Evolutionary conservation across 176 grass and related monocot genomes (phyloP).

Genomic region (Guadua angustifolia): DNA sequence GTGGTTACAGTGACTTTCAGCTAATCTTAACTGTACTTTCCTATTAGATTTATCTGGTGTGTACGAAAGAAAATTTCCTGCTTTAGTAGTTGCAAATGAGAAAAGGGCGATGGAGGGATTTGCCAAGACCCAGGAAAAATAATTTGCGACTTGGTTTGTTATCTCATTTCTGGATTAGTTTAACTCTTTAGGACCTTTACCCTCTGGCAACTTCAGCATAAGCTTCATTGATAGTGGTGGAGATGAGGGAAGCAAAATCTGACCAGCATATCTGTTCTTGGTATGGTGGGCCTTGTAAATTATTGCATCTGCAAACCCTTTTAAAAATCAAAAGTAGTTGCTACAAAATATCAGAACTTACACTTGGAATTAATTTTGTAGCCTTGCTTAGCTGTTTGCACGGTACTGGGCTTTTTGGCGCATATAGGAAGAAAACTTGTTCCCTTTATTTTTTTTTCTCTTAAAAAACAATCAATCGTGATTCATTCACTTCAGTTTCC

Average conservation of each 20-base stretch:
- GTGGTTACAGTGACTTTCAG: background rate
- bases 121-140: background rate
- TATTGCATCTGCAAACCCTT: conserved; percentile 22
- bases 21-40: background rate
- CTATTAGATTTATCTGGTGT: background rate
- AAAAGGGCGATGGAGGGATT: background rate
- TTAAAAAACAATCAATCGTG: background rate
- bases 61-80: background rate
- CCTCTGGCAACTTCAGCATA: conserved; percentile 24
- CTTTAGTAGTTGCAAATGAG: conserved; percentile 22
- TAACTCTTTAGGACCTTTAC: background rate
- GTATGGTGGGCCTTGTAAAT: conserved; percentile 26
- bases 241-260: conserved; percentile 35
- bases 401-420: background rate
- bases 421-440: conserved; percentile 23
- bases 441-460: background rate
- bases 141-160: background rate
- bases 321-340: conserved; percentile 20
- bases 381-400: conserved; percentile 16
- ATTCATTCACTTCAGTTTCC: background rate
- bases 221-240: conserved; percentile 10
- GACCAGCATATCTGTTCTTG: conserved; percentile 30
- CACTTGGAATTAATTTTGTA: conserved; percentile 32
- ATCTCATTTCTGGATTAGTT: background rate
- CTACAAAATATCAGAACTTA: conserved; percentile 36